These are phyloP conservation scores for Tulasnella sp. DNA, from an alignment of 768 basidiomycete genomes.

Conservation along the genomic window DNA sequence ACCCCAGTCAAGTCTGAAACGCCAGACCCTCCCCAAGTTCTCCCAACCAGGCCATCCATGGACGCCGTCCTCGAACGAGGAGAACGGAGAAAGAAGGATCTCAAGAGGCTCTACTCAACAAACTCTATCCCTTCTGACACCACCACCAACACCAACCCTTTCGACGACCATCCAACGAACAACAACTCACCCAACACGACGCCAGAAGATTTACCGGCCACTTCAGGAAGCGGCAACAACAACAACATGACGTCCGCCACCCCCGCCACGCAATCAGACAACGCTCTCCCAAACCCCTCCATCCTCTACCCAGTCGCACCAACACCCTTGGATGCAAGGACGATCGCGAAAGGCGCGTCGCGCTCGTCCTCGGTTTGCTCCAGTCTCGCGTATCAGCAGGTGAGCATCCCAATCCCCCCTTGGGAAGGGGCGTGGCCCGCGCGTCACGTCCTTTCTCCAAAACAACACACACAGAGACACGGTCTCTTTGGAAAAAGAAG, in stretches of 20 bases:
- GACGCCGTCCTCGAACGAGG: constrained; percentile 6
- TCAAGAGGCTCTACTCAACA: background rate
- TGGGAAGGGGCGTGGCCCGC: background rate
- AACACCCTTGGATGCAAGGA: background rate
- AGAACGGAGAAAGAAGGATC: background rate
- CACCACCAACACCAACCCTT: background rate
- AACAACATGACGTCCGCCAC: background rate
- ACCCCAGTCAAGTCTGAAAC: constrained; percentile 11
- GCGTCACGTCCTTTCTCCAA: background rate
- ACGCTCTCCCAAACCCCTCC: background rate
- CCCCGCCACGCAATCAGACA: background rate
- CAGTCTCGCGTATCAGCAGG: constrained; percentile 7
- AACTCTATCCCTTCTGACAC: background rate
- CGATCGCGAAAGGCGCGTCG: constrained; percentile 4
- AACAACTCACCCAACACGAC: background rate
- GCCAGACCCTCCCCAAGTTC: constrained; percentile 7
- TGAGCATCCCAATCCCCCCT: background rate
- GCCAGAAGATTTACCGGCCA: background rate
- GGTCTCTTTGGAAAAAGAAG: background rate
- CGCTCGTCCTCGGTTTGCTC: constrained; percentile 10
- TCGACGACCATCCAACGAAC: background rate
- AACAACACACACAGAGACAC: background rate
- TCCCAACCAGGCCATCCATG: constrained; percentile 11
- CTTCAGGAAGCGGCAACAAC: background rate
- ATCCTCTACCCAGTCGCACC: background rate